Evolutionary conservation across 2,329 filamentous ascomycete species (phyloP), one percentile per base, ranked within the genome.

Genomic region (Pseudogymnoascus sp.): DNA sequence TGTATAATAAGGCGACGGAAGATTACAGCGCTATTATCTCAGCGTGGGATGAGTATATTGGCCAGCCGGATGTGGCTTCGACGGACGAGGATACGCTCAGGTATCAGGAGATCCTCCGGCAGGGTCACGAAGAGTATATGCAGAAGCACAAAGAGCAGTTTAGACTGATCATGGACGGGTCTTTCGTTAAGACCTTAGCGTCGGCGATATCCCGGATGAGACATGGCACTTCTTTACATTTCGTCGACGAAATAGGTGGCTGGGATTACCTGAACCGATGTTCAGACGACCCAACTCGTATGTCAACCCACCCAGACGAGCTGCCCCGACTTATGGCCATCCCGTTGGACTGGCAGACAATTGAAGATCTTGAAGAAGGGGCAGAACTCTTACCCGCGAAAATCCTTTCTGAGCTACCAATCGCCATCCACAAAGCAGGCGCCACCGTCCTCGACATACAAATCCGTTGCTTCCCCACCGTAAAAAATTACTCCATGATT

Each of bases 181-280:
- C 60, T 19, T 61, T 61, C 24, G 37, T 61, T 61, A 7, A 33
- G 3, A 61, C 11, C 8, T 6, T 61, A 11, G 24, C 60, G 7
- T 61, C 7, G n/a, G 37, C 38, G 38, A 61, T 61, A 26, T 61
- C 60, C 35, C 60, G 35, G 38, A 61, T 61, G 37, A 3, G 33
- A 46, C 11, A 10, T 5, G 31, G 38, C 6, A 22, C 16, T 19
- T 46, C 37, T n/a, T 11, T 61, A 14, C 22, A 22, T 11, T 61
- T 61, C n/a, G 37, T n/a, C 12, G 37, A 61, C 59, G 7, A 16
- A 24, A 19, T n/a, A 26, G 11, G 12, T n/a, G 6, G 8, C 6
- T 19, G 7, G 35, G 14, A n/a, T 38, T 38, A 26, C 11, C 35
- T 40, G 1, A 6, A 10, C 35, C 38, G n/a, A n/a, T n/a, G n/a